Evolutionary conservation across 768 basidiomycete genomes (phyloP).

Genomic region (Mycena olivaceomarginata): DNA sequence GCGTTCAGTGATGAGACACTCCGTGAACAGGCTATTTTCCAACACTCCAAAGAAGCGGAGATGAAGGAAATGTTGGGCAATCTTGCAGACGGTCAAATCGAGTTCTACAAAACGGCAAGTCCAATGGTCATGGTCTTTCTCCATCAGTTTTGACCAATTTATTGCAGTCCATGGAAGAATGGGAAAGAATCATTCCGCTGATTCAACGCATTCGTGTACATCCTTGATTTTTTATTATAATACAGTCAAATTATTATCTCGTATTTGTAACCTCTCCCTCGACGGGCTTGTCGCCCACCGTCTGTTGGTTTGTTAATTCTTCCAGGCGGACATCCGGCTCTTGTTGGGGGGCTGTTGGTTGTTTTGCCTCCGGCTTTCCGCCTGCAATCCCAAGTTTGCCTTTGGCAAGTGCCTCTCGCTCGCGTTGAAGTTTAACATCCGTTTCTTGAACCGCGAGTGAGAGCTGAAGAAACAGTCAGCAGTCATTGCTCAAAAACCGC

Average conservation of each 20-base stretch:
- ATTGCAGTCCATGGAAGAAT: slow-evolving; percentile 93
- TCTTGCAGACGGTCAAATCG: slow-evolving; percentile 96
- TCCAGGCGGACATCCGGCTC: not conserved
- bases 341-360: not conserved
- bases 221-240: slow-evolving; percentile 60
- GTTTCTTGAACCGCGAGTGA: slow-evolving; percentile 90
- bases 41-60: slow-evolving; percentile 92
- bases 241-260: slow-evolving; percentile 29
- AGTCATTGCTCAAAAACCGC: not conserved
- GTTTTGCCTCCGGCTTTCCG: not conserved
- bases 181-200: slow-evolving; percentile 95
- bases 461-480: slow-evolving; percentile 63
- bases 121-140: slow-evolving; percentile 1
- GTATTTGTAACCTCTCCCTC: not conserved
- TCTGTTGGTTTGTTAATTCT: not conserved
- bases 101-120: slow-evolving; percentile 90
- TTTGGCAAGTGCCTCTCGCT: slow-evolving; percentile 41
- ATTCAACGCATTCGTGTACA: slow-evolving; percentile 97
- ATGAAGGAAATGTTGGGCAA: slow-evolving; percentile 97
- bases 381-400: slow-evolving; percentile 3
- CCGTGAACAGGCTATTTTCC: slow-evolving; percentile 93
- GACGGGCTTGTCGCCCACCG: not conserved
- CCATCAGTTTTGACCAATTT: slow-evolving; percentile 19
- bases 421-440: slow-evolving; percentile 74
- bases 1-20: slow-evolving; percentile 98